Base-by-base conservation (phyloP, 179 eudicot genomes). In the Drosera spatulata region DNA sequence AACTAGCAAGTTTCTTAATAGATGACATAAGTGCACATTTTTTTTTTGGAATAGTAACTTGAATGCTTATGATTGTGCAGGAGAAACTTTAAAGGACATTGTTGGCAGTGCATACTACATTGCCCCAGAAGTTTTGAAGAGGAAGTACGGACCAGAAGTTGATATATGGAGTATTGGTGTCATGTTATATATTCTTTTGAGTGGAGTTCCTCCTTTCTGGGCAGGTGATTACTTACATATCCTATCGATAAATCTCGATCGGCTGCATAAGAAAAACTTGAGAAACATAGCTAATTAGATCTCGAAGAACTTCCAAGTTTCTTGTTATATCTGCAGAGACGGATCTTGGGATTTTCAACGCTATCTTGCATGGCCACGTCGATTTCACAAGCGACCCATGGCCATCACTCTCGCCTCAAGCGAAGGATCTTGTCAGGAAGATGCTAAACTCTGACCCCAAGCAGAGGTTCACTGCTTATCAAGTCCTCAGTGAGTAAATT, bases 121-220 rank as follows among this genome's bases (percentile, higher is more conserved):
- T 63, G 86, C 86, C 15, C 86, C 86, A 11, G 86, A 81, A 65
- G 86, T 81, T 7, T 74, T 81, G 69, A 81, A 81, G 73, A 67
- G 86, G 59, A 73, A 73, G 44, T 81, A 81, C 37, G 86, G 86
- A 14, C 86, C 79, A 6, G 86, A 81, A 74, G 81, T 79, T 40
- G 86, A 81, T 67, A 81, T 81, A 47, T 81, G 86, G 86, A 81
- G 86, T 60, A 62, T 82, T 13, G 87, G 87, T 58, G 87, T 79
- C 14, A 82, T 82, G 82, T 39, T 82, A 11, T 79, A 79, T 62
- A 82, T 79, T 57, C 76, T 79, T 41, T 59, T 82, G 62, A 71
- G 77, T 45, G 89, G 86, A 15, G 89, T 81, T 74, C 89, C 91
- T 65, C 91, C 91, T 54, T 85, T 85, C 44, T 81, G 86, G 86